phyloP scores from a whole-genome alignment of 805 yeast genomes.

The Hanseniaspora vineae region DNA sequence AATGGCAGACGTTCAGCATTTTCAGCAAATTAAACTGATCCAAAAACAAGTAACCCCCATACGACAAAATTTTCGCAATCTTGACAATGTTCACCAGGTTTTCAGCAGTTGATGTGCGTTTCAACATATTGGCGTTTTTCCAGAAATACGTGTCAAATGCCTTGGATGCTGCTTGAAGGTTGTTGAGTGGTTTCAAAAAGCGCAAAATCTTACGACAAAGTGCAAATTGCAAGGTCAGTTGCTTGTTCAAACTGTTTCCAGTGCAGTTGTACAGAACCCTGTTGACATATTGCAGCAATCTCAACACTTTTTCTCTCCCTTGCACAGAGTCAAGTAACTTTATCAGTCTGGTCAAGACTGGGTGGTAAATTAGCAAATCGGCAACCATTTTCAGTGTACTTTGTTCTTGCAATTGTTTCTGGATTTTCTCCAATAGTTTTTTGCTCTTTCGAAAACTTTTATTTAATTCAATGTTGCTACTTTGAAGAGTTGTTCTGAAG shows the following conservation, averaged over 20 bases:
- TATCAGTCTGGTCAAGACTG: constrained; percentile 48
- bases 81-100: constrained; percentile 3
- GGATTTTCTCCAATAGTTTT: not conserved
- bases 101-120: constrained; percentile 1
- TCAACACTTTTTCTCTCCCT: constrained; percentile 71
- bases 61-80: constrained; percentile 43
- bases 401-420: not conserved
- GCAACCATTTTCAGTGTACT: constrained; percentile 41
- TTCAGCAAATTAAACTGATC: constrained; percentile 51
- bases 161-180: constrained; percentile 53
- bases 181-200: constrained; percentile 67
- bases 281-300: constrained; percentile 69
- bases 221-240: constrained; percentile 49
- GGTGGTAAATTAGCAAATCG: constrained; percentile 63
- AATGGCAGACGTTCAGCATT: constrained; percentile 34
- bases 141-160: constrained; percentile 52
- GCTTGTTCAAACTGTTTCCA: constrained; percentile 36
- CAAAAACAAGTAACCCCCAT: constrained; percentile 47
- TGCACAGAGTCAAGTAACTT: constrained; percentile 52
- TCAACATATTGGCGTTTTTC: constrained; percentile 30
- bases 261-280: constrained; percentile 57
- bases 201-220: constrained; percentile 74
- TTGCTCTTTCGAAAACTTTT: not conserved
- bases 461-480: too few species aligned
- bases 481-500: too few species aligned